Percentiles rank a stretch among this genome's conserved stretches.
These are phyloP conservation scores for Panaeolus cyanescens DNA, from an alignment of 768 basidiomycete species.

Conservation along the genomic window DNA sequence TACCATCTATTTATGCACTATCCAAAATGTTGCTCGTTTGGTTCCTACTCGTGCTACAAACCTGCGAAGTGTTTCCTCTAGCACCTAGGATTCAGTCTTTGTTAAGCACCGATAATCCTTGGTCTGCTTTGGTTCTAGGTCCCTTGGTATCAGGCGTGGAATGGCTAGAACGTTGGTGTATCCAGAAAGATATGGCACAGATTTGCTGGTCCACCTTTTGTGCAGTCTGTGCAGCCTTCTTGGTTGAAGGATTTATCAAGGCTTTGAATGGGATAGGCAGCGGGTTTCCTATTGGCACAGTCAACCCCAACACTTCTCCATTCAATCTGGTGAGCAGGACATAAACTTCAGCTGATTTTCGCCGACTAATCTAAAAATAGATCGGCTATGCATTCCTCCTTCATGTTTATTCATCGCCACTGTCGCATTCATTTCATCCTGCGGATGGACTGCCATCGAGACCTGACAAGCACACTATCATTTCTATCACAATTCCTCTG, in stretches of 20 bases:
- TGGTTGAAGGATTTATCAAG: constrained; percentile 65
- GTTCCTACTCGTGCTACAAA: constrained; percentile 60
- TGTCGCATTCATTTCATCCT: constrained; percentile 51
- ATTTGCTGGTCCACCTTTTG: constrained; percentile 78
- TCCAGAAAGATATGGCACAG: constrained; percentile 53
- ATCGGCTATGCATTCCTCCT: constrained; percentile 78
- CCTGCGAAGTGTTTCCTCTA: constrained; percentile 32
- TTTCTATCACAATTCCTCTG: constrained; percentile 73
- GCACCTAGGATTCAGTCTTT: not conserved
- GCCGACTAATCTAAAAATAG: constrained; percentile 30
- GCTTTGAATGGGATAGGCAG: constrained; percentile 64
- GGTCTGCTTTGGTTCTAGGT: constrained; percentile 10
- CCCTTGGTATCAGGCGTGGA: constrained; percentile 16
- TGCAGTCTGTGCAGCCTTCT: constrained; percentile 64
- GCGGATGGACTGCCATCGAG: constrained; percentile 50
- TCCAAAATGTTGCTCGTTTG: constrained; percentile 58
- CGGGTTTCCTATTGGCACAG: constrained; percentile 34
- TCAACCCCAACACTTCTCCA: constrained; percentile 54
- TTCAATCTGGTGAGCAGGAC: constrained; percentile 67
- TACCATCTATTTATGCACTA: constrained; percentile 68
- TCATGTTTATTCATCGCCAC: constrained; percentile 70
- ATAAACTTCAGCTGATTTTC: not conserved
- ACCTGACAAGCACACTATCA: constrained; percentile 73
- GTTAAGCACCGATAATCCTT: constrained; percentile 17
- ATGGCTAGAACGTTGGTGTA: constrained; percentile 44